These are phyloP conservation scores for Castanospermum australe DNA, from an alignment of 306 rosid genomes.

Conservation along the genomic window DNA sequence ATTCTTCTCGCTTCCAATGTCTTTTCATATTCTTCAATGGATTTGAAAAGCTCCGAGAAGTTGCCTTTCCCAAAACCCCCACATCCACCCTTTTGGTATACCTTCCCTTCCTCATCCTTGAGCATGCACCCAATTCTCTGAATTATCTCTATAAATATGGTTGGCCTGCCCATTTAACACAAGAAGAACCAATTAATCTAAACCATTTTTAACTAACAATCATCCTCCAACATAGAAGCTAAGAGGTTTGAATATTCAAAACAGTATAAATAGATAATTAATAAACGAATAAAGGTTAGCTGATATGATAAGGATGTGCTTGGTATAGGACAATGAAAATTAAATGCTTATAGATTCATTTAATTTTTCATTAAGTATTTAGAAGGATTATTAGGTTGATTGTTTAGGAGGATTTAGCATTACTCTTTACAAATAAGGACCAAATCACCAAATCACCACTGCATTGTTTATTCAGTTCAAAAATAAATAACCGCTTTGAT, in stretches of 20 bases:
- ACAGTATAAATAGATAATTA: neutral
- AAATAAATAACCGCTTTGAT: too few species aligned
- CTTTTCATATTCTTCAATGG: conserved; percentile 94
- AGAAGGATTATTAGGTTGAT: too few species aligned
- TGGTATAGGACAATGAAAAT: neutral
- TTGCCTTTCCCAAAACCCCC: conserved; percentile 99
- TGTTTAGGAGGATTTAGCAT: too few species aligned
- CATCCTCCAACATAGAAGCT: neutral
- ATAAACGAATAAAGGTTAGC: neutral
- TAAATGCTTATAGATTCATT: too few species aligned
- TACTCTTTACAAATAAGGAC: too few species aligned
- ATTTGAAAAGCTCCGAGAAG: conserved; percentile 94
- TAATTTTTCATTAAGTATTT: too few species aligned
- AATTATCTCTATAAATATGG: conserved; percentile 86
- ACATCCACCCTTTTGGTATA: conserved; percentile 85
- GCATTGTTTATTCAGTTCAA: too few species aligned
- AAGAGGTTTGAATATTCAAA: neutral
- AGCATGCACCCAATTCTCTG: conserved; percentile 93
- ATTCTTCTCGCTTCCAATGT: conserved; percentile 58
- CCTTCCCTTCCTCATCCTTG: conserved; percentile 73
- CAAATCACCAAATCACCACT: too few species aligned
- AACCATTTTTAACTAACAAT: neutral
- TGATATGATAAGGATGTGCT: too few species aligned
- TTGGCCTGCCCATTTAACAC: conserved; percentile 62
- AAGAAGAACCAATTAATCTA: neutral